These are phyloP conservation scores for Debaryomycetaceae sp. DNA, from an alignment of 1,139 yeast species.

Conservation along the genomic window DNA sequence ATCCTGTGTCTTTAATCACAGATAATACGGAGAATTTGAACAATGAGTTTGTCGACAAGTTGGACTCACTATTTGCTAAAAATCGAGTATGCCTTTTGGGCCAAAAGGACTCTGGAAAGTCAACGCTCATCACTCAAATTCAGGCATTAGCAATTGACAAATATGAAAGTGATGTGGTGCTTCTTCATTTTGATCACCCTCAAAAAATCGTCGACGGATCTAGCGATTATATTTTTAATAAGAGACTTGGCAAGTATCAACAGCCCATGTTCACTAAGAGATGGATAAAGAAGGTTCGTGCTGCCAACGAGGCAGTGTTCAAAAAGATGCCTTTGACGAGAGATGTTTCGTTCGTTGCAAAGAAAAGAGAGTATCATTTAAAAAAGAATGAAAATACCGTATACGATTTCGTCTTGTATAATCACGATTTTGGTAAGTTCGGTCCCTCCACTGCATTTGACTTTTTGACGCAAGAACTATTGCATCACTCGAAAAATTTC, in stretches of 20 bases:
- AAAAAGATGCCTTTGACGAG: conserved; percentile 47
- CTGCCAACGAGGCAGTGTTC: conserved; percentile 53
- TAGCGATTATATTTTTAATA: conserved; percentile 60
- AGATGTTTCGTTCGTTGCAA: conserved; percentile 34
- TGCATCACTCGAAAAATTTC: conserved; percentile 37
- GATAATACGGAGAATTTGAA: conserved; percentile 27
- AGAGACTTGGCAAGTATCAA: conserved; percentile 47
- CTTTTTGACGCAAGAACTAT: conserved; percentile 51
- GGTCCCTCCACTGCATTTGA: conserved; percentile 42
- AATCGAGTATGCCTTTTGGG: conserved; percentile 66
- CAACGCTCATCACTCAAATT: conserved; percentile 68
- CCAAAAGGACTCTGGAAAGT: conserved; percentile 76
- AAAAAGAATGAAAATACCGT: conserved; percentile 43
- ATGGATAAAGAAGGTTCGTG: conserved; percentile 54
- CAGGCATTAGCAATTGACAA: conserved; percentile 55
- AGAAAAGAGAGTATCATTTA: conserved; percentile 32
- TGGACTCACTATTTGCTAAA: conserved; percentile 17
- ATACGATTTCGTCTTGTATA: conserved; percentile 33
- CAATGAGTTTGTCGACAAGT: conserved; percentile 22
- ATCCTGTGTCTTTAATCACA: conserved; percentile 54
- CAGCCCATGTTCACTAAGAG: conserved; percentile 79
- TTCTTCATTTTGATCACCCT: conserved; percentile 67
- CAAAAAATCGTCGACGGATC: conserved; percentile 66
- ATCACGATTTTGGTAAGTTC: conserved; percentile 38
- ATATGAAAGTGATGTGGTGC: conserved; percentile 43